Evolutionary conservation across 139 green algal genomes (phyloP), one percentile per base, ranked within the genome.

Genomic region (Bryopsis sp.): DNA sequence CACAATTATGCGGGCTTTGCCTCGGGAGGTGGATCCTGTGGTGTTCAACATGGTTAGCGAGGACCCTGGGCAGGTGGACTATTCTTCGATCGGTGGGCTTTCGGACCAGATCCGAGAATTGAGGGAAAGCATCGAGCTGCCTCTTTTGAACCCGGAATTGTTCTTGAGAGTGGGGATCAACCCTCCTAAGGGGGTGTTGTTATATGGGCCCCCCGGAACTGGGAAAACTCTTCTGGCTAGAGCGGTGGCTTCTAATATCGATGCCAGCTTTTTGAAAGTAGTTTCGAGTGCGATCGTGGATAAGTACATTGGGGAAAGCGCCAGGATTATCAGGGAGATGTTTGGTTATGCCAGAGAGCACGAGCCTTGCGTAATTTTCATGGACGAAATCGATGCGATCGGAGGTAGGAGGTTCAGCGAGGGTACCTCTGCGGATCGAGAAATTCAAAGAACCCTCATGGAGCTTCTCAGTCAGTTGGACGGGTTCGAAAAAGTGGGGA

Each of bases 361-460:
- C 80, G 88, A 99, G 85, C 95, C 95, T 22, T 97, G 92, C 76
- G 96, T 99, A 78, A 98, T 99, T 70, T 99, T 98, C 84, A 98
- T 99, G 95, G 95, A 99, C 58, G 90, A 97, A 78, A 94, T 99
- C 57, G 95, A 99, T 75, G 95, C 95, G 69, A 99, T 99, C 74
- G 95, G 95, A 7, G 95, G 94, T 5, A 79, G 89, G 48, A 80
- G 95, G 34, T 98, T 97, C 81, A 95, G 82, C 70, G 95, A 99
- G 78, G 93, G 94, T 67, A 99, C 95, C 58, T 89, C 73, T 28
- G 95, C 95, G 2, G 95, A 99, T 76, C 82, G 95, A 8, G 95
- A 99, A 80, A 97, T 99, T 76, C 95, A 99, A 82, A 87, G 95
- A 61, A 99, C 95, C 28, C 84, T 99, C 31, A 99, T 99, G 95